These are phyloP conservation scores for Neopestalotiopsis clavispora DNA, from an alignment of 2,329 filamentous ascomycete genomes.

Conservation along the genomic window DNA sequence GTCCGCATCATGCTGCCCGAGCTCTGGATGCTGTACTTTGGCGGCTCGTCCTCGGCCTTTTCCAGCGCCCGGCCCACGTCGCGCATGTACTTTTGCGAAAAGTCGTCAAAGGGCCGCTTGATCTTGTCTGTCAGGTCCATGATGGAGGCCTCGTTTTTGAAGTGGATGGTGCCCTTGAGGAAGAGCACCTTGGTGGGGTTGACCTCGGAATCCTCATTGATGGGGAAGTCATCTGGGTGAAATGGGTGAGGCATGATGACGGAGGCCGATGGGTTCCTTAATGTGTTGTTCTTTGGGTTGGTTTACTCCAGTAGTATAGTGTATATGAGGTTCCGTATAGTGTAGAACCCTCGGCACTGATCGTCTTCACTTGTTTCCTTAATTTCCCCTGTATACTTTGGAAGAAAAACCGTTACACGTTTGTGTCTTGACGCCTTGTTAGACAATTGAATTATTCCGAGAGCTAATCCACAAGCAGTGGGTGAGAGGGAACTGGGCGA, in stretches of 20 bases:
- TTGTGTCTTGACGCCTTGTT: neutral
- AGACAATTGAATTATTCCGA: slow-evolving; percentile 1
- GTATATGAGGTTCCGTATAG: neutral
- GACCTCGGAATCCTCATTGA: slow-evolving; percentile 31
- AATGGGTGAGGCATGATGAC: slow-evolving; percentile 37
- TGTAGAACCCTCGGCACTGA: neutral
- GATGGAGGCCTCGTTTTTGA: slow-evolving; percentile 37
- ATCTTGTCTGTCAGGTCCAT: slow-evolving; percentile 32
- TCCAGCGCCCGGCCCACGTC: slow-evolving; percentile 27
- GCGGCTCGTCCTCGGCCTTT: slow-evolving; percentile 25
- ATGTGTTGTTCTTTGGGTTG: neutral
- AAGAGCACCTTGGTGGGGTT: slow-evolving; percentile 33
- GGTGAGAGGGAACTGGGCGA: neutral
- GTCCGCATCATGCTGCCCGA: slow-evolving; percentile 43
- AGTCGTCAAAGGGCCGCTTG: slow-evolving; percentile 32
- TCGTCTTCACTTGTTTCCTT: neutral
- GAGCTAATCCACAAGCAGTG: slow-evolving; percentile 4
- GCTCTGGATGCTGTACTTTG: slow-evolving; percentile 32
- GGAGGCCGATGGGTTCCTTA: neutral
- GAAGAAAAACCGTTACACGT: slow-evolving; percentile 3
- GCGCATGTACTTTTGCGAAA: slow-evolving; percentile 35
- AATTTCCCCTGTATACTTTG: too few species aligned
- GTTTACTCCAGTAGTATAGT: neutral
- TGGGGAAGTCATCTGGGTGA: slow-evolving; percentile 39
- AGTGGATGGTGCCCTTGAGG: slow-evolving; percentile 38